A percentile compares a stretch with the other conserved stretches of the same genome.
These are phyloP conservation scores for Sextonia rubra DNA, from an alignment of 164 flowering plant species.

Conservation along the genomic window DNA sequence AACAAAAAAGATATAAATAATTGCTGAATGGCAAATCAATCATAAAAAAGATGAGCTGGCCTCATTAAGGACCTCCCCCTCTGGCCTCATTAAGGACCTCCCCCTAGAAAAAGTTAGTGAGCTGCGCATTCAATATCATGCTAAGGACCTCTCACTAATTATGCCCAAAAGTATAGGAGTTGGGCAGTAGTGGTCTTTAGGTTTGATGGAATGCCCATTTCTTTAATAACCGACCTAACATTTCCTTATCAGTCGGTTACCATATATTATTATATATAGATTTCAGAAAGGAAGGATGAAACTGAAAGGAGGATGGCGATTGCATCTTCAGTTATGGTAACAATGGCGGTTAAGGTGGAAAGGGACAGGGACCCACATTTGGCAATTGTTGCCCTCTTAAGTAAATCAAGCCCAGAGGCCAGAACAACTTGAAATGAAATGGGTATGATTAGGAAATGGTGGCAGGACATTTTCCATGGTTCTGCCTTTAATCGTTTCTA, in stretches of 20 bases:
- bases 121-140: too few relatives aligned
- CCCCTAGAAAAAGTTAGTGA: too few relatives aligned
- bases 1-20: too few relatives aligned
- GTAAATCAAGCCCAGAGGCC: neutral
- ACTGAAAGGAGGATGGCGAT: neutral
- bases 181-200: neutral
- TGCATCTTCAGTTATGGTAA: neutral
- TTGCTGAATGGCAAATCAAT: too few relatives aligned
- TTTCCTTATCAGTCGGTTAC: neutral
- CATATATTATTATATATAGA: too few relatives aligned
- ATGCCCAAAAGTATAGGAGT: too few relatives aligned
- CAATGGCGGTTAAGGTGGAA: neutral
- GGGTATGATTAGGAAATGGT: neutral
- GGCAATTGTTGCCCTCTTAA: neutral
- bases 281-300: neutral
- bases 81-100: too few relatives aligned
- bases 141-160: too few relatives aligned
- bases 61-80: too few relatives aligned
- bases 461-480: neutral
- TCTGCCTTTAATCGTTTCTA: neutral
- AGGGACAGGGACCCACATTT: neutral
- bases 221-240: neutral
- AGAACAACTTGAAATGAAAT: neutral
- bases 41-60: too few relatives aligned
- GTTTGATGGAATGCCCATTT: neutral